phyloP scores from a whole-genome alignment of 352 stramenopile genomes.

The Pythium dissimile region DNA sequence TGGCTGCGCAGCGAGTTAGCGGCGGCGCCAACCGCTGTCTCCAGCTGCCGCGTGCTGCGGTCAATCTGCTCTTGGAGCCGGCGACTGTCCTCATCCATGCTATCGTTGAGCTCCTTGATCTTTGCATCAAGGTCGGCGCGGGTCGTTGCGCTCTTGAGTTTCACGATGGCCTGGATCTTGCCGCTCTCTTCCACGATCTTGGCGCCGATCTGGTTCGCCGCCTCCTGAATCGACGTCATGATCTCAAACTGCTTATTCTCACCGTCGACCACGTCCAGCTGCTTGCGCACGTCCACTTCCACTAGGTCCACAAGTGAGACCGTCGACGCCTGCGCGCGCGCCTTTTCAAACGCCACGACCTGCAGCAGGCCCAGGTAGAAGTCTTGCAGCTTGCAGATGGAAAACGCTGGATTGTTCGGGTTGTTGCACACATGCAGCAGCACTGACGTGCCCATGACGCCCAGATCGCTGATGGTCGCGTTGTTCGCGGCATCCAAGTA shows the following conservation, averaged over 20 bases:
- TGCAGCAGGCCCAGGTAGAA: constrained; percentile 13
- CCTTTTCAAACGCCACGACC: constrained; percentile 5
- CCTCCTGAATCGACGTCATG: constrained; percentile 15
- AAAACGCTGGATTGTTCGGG: constrained; percentile 12
- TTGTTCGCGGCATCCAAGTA: constrained; percentile 8
- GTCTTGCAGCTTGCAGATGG: constrained; percentile 19
- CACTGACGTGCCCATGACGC: not conserved
- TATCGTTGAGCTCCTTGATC: not conserved
- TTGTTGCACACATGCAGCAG: constrained; percentile 12
- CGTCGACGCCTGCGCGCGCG: not conserved
- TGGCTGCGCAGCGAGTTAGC: constrained; percentile 1
- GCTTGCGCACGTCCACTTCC: constrained; percentile 25
- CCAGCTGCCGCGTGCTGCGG: constrained; percentile 6
- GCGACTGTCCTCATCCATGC: constrained; percentile 4
- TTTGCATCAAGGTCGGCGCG: not conserved
- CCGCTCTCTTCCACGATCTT: constrained; percentile 14
- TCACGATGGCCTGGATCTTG: constrained; percentile 7
- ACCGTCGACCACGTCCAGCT: constrained; percentile 20
- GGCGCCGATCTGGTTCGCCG: constrained; percentile 14
- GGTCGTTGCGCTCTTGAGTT: not conserved
- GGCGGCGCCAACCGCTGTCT: constrained; percentile 3
- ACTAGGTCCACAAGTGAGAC: constrained; percentile 12
- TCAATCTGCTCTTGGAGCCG: not conserved
- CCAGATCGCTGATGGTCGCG: constrained; percentile 11
- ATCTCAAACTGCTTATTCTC: constrained; percentile 23